A percentile compares a stretch with the other conserved stretches of the same genome.
These are phyloP conservation scores for Geotrichum klebahnii DNA, from an alignment of 1,139 yeast species.

Conservation along the genomic window DNA sequence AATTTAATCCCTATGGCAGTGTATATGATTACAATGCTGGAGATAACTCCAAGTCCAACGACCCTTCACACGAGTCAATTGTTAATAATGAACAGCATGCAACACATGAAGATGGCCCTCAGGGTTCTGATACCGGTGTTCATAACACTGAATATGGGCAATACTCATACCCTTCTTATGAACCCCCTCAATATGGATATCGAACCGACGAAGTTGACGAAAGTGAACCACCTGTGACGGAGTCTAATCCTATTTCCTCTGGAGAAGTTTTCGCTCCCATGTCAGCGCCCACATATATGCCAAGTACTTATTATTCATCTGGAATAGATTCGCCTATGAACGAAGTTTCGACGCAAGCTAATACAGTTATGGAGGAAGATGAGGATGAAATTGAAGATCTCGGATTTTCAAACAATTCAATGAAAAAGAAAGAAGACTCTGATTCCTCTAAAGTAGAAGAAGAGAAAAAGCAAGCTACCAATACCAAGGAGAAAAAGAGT, in stretches of 20 bases:
- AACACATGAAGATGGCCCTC: constrained; percentile 7
- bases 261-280: constrained; percentile 3
- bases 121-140: too few species aligned
- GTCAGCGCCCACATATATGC: constrained; percentile 1
- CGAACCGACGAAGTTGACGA: background rate
- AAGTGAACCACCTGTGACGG: background rate
- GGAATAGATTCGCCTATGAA: too few species aligned
- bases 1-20: constrained; percentile 19
- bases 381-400: constrained; percentile 41
- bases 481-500: constrained; percentile 31
- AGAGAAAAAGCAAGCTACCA: constrained; percentile 24
- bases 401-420: constrained; percentile 30
- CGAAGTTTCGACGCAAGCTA: too few species aligned
- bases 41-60: background rate
- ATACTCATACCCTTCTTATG: constrained; percentile 16
- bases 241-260: background rate
- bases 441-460: constrained; percentile 24
- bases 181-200: constrained; percentile 36
- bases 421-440: constrained; percentile 23
- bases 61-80: background rate
- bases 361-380: constrained; percentile 32
- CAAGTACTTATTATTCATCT: background rate
- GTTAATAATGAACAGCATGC: background rate
- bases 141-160: background rate
- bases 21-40: constrained; percentile 12